Base-by-base conservation (phyloP, 1,284 basidiomycete species). In the Takashimella tepidaria region DNA sequence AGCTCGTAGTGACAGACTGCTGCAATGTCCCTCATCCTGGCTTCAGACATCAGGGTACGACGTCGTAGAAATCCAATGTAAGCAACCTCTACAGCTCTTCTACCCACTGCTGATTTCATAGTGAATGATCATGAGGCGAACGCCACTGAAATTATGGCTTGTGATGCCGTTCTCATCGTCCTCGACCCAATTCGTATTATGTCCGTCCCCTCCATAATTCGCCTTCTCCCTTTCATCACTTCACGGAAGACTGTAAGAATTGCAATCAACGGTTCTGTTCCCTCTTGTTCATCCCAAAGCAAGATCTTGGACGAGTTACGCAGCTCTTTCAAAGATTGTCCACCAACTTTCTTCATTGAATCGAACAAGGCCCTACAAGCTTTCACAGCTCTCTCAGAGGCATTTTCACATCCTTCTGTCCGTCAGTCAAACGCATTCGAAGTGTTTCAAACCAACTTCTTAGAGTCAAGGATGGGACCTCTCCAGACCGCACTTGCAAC, bases 101-200 rank as follows among this genome's bases (percentile, higher is more conserved):
- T 16, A 37, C 16, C 10, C 16, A 8, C 16, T 37, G 31, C 31
- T 37, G 31, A 37, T 37, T 8, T 16, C 16, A 8, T 37, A 37
- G 31, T 37, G 31, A 37, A 37, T 16, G 31, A 37, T 16, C 31
- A 47, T 19, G 19, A 25, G 20, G 23, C 13, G 20, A 47, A 16
- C 45, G 45, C 42, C 42, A 11, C 42, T 11, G 25, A 25, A 10
- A 16, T 57, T 3, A 26, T 57, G 19, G 44, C 49, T 6, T 24
- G 47, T 12, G 74, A 76, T 50, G 54, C 68, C 4, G 48, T 58
- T 11, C 47, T 73, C 8, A n/a, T 76, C 23, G 64, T 75, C n/a
- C 56, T 73, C 24, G 71, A 73, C 54, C 74, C 68, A 16, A 64
- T 72, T 45, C 66, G 68, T 4, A 65, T 66, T 3, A 8, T 37